A percentile compares a stretch with the other conserved stretches of the same genome.
Evolutionary conservation across 1,284 basidiomycete species (phyloP).

Genomic region (Irpex lacteus): DNA sequence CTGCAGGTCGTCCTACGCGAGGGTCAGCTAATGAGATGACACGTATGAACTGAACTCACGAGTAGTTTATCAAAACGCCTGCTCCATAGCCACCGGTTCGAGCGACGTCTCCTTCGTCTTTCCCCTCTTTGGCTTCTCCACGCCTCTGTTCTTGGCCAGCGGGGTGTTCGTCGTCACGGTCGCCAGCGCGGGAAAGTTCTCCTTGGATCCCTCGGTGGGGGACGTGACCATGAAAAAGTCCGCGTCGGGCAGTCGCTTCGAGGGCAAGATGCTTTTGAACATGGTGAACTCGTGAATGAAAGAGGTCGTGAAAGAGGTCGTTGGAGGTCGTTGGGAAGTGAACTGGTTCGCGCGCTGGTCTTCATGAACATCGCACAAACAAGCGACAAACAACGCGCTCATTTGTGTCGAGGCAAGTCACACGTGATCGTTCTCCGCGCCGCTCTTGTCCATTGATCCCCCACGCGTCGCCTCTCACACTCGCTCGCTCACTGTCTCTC

Average conservation of each 20-base stretch:
- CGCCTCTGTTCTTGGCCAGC: conserved; percentile 14
- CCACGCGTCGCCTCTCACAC: no score
- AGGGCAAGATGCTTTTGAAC: conserved; percentile 75
- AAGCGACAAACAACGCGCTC: conserved; percentile 11
- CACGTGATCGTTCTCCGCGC: conserved; percentile 1
- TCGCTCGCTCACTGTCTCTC: no score
- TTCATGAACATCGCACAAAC: conserved; percentile 12
- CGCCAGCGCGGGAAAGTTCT: conserved; percentile 48
- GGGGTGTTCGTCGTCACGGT: conserved; percentile 16
- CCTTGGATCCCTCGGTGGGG: conserved; percentile 52
- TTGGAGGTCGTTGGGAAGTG: conserved; percentile 1
- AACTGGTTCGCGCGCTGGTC: not conserved
- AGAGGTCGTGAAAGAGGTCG: conserved; percentile 4
- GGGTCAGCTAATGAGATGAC: not conserved
- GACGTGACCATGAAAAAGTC: conserved; percentile 72
- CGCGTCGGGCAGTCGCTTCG: conserved; percentile 55
- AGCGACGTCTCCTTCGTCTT: conserved; percentile 35
- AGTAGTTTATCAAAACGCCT: conserved; percentile 70
- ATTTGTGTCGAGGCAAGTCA: not conserved
- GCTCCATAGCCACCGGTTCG: conserved; percentile 38
- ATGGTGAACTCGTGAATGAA: conserved; percentile 33
- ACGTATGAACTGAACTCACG: conserved; percentile 1
- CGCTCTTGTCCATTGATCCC: no score
- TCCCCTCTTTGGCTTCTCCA: conserved; percentile 29
- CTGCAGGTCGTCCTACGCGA: no score